These are phyloP conservation scores for Phanerodontia chrysosporium DNA, from an alignment of 768 basidiomycete genomes.

Conservation along the genomic window DNA sequence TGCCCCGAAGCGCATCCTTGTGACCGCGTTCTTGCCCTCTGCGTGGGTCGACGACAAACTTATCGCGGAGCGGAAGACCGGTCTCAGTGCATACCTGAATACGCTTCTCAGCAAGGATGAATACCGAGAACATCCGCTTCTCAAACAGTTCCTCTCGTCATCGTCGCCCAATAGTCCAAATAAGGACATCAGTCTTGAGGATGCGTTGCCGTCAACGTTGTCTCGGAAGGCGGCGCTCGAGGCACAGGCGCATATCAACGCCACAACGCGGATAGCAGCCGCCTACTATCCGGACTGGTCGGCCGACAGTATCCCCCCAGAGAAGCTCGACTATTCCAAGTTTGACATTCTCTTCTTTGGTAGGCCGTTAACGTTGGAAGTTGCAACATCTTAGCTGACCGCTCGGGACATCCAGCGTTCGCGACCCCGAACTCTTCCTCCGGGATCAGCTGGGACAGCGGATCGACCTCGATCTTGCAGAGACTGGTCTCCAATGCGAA, in stretches of 20 bases:
- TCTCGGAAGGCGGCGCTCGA: slow-evolving; percentile 33
- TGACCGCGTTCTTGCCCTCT: slow-evolving; percentile 45
- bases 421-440: slow-evolving; percentile 59
- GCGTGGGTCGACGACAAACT: slow-evolving; percentile 52
- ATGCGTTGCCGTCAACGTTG: slow-evolving; percentile 44
- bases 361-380: too few relatives aligned
- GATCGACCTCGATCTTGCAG: slow-evolving; percentile 47
- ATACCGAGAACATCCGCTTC: slow-evolving; percentile 27
- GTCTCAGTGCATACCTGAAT: slow-evolving; percentile 39
- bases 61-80: slow-evolving; percentile 48
- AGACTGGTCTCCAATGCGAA: slow-evolving; percentile 55
- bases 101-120: slow-evolving; percentile 3
- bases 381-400: too few relatives aligned
- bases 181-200: slow-evolving; percentile 34
- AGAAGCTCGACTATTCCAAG: slow-evolving; percentile 55
- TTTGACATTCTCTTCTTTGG: slow-evolving; percentile 69
- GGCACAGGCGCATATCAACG: slow-evolving; percentile 18
- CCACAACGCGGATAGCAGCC: slow-evolving; percentile 33
- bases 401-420: slow-evolving; percentile 60
- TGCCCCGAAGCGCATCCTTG: slow-evolving; percentile 51
- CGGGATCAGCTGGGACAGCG: slow-evolving; percentile 46
- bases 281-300: slow-evolving; percentile 54
- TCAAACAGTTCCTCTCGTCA: not conserved
- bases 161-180: slow-evolving; percentile 23
- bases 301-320: slow-evolving; percentile 44